Percentiles rank a stretch among this genome's conserved stretches.
Evolutionary conservation across 257 asterid genomes (phyloP).

Genomic region (Nicotiana benthamiana): DNA sequence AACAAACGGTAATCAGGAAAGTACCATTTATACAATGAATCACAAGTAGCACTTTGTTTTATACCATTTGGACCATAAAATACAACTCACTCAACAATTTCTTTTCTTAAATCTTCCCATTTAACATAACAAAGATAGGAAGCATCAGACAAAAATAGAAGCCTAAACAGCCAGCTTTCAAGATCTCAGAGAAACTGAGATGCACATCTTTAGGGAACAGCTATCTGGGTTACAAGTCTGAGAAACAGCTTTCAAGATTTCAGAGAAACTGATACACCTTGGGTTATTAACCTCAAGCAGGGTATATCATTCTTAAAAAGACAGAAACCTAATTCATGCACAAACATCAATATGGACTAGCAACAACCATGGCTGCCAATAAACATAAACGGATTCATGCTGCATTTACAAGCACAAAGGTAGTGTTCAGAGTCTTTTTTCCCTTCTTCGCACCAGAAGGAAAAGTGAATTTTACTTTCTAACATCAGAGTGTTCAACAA

Average conservation of each 20-base stretch:
- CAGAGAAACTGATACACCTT: background rate
- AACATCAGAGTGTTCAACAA: background rate
- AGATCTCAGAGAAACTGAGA: background rate
- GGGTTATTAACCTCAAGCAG: background rate
- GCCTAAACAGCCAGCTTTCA: background rate
- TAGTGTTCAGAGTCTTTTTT: background rate
- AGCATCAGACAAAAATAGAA: background rate
- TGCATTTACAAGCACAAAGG: no score
- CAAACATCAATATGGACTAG: background rate
- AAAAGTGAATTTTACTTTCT: background rate
- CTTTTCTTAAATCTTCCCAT: background rate
- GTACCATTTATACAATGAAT: no score
- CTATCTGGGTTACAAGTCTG: background rate
- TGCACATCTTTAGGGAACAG: background rate
- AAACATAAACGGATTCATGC: background rate
- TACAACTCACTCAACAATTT: background rate
- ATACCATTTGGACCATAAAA: no score
- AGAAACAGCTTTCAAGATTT: background rate
- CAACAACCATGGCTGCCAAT: background rate
- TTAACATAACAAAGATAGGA: background rate
- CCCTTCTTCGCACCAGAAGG: background rate
- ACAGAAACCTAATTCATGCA: background rate
- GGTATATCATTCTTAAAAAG: background rate
- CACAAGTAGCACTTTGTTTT: no score
- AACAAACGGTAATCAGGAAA: background rate